Base-by-base conservation (phyloP, 106 monocot genomes). In the Dendrobium chrysotoxum region DNA sequence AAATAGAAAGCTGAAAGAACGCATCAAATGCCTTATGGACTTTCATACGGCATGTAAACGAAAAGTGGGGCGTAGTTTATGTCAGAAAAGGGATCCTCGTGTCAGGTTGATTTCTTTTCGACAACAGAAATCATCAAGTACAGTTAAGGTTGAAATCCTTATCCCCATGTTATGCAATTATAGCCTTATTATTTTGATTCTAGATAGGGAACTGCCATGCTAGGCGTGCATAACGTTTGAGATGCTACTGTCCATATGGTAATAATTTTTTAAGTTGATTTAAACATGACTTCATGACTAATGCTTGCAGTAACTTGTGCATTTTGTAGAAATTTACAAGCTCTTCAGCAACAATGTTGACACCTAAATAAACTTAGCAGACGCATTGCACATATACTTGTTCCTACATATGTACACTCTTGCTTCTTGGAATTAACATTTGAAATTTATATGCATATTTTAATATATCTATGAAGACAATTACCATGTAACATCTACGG, bases 1-100 rank as follows among this genome's bases (percentile, higher is more conserved):
- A 75, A 98, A 91, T 79, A 92, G 88, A 74, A 78, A 85, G 70
- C 58, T 98, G 42, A 92, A 86, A 88, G 87, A 90, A 54, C 90
- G 91, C 46, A 67, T 90, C 46, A 98, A 91, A 90, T 95, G 92
- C 86, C 85, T 98, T 39, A 82, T 95, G 91, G 87, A 91, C 71
- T 95, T 89, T 76, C 89, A 98, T 75, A 30, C 77, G 74, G 83
- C 80, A 41, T 95, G 87, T 79, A 86, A 81, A 80, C 89, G 72
- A 80, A 86, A 82, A 72, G 77, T 74, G 3, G 79, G 80, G 1
- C 66, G 31, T 61, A 67, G 79, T 65, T 83, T 89, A 17, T 76
- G 84, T 76, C 92, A 87, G 75, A 91, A 86, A 61, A 88, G 79
- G 79, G 98, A 98, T 85, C 91, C 92, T 81, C 92, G 91, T 83